Conservation (phyloP, 1,284 basidiomycete species). For the Tilletia indica region DNA sequence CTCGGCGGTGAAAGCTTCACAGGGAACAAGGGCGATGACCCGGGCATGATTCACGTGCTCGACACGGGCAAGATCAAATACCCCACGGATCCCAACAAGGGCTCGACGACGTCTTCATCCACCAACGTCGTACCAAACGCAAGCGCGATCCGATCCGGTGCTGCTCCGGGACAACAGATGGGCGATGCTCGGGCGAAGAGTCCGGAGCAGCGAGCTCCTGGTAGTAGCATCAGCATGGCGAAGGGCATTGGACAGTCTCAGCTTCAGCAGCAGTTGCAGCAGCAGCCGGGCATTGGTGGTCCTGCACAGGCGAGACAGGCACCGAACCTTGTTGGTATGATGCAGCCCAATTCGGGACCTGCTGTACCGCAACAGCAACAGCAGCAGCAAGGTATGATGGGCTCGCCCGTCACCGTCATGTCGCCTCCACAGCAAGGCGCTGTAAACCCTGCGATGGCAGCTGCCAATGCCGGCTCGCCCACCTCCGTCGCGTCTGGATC, state of each 20-base stretch:
- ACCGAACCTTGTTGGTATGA: constrained; percentile 21
- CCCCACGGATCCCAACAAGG: constrained; percentile 42
- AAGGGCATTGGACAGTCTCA: constrained; percentile 12
- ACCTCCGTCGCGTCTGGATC: constrained; percentile 5
- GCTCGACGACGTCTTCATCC: constrained; percentile 21
- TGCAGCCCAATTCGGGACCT: constrained; percentile 11
- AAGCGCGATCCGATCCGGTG: neutral
- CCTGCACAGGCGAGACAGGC: neutral
- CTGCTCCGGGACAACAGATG: no score
- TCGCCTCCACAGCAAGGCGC: constrained; percentile 18
- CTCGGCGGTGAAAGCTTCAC: constrained; percentile 90
- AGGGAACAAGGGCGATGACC: constrained; percentile 70
- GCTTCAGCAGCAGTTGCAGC: constrained; percentile 17
- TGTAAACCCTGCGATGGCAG: neutral
- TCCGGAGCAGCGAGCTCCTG: constrained; percentile 29
- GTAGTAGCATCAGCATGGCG: constrained; percentile 25
- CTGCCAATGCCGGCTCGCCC: constrained; percentile 17
- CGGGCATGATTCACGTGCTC: constrained; percentile 73
- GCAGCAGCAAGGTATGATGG: constrained; percentile 11
- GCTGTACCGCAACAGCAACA: constrained; percentile 14
- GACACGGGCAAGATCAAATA: constrained; percentile 56
- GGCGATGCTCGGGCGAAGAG: neutral
- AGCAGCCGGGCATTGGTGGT: no score
- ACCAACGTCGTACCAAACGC: neutral
- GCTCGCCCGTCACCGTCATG: constrained; percentile 16